Evolutionary conservation across 2,329 filamentous ascomycete genomes (phyloP).

Genomic region (Botrytis medusae): DNA sequence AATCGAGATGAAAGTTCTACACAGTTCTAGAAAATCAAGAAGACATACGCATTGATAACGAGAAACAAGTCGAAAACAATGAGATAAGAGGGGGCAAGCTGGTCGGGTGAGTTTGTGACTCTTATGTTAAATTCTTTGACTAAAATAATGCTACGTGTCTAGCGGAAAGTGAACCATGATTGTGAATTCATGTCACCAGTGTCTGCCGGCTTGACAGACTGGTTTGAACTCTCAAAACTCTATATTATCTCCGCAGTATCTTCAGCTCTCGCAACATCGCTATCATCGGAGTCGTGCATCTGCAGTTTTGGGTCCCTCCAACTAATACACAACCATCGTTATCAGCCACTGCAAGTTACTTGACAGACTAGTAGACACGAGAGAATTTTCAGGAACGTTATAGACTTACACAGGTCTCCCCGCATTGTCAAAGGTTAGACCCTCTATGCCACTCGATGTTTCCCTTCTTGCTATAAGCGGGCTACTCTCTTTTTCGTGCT

Average conservation of each 20-base stretch:
- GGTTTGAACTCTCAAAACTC: background rate
- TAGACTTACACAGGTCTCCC: slow-evolving; percentile 15
- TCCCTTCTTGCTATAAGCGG: background rate
- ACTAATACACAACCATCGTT: background rate
- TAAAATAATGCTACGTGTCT: background rate
- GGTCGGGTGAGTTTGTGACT: background rate
- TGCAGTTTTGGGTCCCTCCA: slow-evolving; percentile 10
- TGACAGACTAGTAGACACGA: background rate
- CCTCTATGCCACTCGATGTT: slow-evolving; percentile 7
- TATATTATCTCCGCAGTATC: background rate
- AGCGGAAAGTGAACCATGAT: too few relatives aligned
- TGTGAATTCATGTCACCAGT: too few relatives aligned
- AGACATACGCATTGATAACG: background rate
- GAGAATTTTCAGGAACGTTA: background rate
- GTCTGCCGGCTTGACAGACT: background rate
- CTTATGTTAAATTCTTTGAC: background rate
- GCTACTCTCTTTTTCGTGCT: background rate
- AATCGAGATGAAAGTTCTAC: background rate
- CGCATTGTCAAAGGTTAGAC: slow-evolving; percentile 7
- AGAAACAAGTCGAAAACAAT: background rate
- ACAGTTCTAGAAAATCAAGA: too few relatives aligned
- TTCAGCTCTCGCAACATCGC: background rate
- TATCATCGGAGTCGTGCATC: background rate
- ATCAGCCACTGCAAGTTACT: background rate
- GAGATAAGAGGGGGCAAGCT: background rate